Percentiles rank a stretch among this genome's conserved stretches.
Conservation (phyloP, 345 rosid species). For the Pistacia atlantica region DNA sequence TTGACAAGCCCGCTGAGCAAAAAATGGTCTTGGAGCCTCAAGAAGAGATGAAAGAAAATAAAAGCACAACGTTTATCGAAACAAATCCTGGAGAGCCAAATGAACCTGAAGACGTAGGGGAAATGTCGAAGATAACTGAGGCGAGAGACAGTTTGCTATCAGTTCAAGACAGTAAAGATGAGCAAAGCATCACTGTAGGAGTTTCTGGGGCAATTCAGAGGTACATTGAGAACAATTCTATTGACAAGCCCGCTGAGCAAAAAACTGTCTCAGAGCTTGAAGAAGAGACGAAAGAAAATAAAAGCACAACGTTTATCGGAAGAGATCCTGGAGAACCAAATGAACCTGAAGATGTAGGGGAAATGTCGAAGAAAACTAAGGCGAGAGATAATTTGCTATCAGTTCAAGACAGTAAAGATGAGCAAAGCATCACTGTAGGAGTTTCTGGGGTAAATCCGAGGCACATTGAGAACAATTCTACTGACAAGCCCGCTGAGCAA, state of each 20-base stretch:
- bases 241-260: conserved; percentile 10
- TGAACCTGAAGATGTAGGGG: background rate
- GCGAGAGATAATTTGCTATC: background rate
- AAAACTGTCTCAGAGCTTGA: background rate
- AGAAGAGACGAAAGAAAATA: background rate
- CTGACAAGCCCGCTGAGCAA: conserved; percentile 11
- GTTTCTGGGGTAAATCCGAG: conserved; percentile 28
- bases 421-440: conserved; percentile 28
- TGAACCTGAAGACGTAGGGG: background rate
- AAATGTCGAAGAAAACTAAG: conserved; percentile 6
- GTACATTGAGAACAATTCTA: background rate
- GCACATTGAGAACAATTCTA: background rate
- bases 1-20: conserved; percentile 10
- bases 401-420: conserved; percentile 17
- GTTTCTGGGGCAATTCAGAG: conserved; percentile 28
- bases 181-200: conserved; percentile 28
- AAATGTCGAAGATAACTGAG: conserved; percentile 6
- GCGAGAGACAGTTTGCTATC: background rate
- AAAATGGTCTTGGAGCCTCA: background rate
- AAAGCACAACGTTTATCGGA: too few species aligned
- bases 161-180: conserved; percentile 17
- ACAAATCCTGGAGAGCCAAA: conserved; percentile 11
- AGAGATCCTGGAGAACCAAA: conserved; percentile 12
- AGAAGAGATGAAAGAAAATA: background rate
- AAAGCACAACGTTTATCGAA: too few species aligned